Conservation (phyloP, 192 early-diverging fungal species). For the Mortierella alpina region DNA sequence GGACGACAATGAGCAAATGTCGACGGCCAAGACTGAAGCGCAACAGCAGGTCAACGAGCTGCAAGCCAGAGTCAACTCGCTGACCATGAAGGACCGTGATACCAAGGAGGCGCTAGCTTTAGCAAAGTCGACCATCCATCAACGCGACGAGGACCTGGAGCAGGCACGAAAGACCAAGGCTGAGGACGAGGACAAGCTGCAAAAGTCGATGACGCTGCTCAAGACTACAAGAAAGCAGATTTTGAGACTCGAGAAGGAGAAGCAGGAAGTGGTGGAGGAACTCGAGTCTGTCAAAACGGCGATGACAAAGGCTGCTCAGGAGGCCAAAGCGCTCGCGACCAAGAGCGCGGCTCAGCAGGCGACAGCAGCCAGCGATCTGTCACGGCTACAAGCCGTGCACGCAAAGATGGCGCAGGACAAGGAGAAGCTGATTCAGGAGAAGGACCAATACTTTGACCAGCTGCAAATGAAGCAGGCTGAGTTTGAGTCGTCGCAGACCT, state of each 20-base stretch:
- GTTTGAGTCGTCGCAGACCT: constrained; percentile 69
- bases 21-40: constrained; percentile 52
- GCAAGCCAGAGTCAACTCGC: constrained; percentile 43
- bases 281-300: constrained; percentile 42
- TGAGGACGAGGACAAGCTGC: constrained; percentile 61
- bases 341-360: constrained; percentile 35
- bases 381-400: constrained; percentile 48
- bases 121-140: constrained; percentile 59
- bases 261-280: constrained; percentile 56
- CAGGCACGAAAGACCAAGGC: constrained; percentile 41
- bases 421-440: constrained; percentile 58
- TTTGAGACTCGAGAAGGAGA: constrained; percentile 64
- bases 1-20: constrained; percentile 44
- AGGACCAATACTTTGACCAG: constrained; percentile 64
- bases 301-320: constrained; percentile 39
- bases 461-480: constrained; percentile 69
- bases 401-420: constrained; percentile 58
- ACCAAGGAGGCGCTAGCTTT: constrained; percentile 60
- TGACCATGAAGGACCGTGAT: constrained; percentile 52
- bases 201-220: constrained; percentile 55
- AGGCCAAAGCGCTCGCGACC: constrained; percentile 32
- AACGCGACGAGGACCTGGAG: constrained; percentile 58
- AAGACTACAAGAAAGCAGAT: constrained; percentile 66
- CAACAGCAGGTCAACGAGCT: constrained; percentile 55
- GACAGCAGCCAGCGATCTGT: constrained; percentile 48